These are phyloP conservation scores for Xylaria arbuscula DNA, from an alignment of 2,329 filamentous ascomycete genomes.

Conservation along the genomic window DNA sequence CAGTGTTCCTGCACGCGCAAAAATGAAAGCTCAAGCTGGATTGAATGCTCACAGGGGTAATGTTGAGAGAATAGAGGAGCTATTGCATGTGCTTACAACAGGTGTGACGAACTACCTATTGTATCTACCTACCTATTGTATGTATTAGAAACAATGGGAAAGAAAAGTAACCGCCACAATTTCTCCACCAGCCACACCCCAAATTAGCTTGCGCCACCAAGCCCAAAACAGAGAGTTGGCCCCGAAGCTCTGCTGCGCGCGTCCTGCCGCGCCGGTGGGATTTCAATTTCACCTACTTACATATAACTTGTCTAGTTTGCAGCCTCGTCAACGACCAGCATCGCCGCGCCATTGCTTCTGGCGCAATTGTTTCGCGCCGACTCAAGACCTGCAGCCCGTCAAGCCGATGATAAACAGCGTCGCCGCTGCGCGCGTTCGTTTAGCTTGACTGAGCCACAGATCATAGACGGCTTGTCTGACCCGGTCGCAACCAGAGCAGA, in stretches of 20 bases:
- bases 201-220: conserved; percentile 17
- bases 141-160: too few species aligned
- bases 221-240: conserved; percentile 8
- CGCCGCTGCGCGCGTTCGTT: neutral
- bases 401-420: neutral
- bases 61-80: neutral
- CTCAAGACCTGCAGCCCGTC: neutral
- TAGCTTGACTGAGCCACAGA: neutral
- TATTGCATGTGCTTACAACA: neutral
- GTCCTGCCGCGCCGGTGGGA: conserved; percentile 33
- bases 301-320: neutral
- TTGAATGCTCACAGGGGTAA: neutral
- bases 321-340: conserved; percentile 30
- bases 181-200: conserved; percentile 24
- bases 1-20: neutral
- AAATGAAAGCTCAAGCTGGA: neutral
- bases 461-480: neutral
- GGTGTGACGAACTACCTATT: too few species aligned
- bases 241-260: conserved; percentile 35
- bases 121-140: too few species aligned
- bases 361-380: conserved; percentile 15
- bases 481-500: conserved; percentile 23
- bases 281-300: conserved; percentile 8
- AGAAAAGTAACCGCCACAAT: conserved; percentile 16
- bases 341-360: conserved; percentile 13